Base-by-base conservation (phyloP, 2,329 filamentous ascomycete genomes). In the Diaporthe aspalathi region DNA sequence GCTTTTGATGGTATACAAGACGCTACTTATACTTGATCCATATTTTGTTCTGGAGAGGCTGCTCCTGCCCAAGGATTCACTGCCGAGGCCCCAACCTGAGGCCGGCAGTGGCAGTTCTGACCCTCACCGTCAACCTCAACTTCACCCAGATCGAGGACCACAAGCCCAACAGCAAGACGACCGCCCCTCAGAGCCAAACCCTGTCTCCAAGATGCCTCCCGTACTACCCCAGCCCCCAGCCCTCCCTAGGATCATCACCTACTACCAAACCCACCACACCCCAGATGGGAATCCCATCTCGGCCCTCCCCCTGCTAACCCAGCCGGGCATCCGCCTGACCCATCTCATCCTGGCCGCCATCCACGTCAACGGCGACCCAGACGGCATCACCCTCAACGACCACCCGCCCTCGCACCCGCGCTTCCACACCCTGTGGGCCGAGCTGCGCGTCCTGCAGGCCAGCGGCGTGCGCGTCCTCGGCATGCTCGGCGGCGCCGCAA, bases 301-400 rank as follows among this genome's bases (percentile, higher is more conserved):
- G 20, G 76, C 84, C 29, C 78, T 85, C 14, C 83, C 83, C 0
- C 78, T 85, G 32, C 76, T 85, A 57, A 80, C 78, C 4, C 74
- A 80, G 62, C 79, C 81, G 5, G 77, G 75, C 68, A 81, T 84
- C 73, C 73, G 75, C 40, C 73, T 84, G n/a, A 94, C 93, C 0
- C 93, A 95, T 81, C 82, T 95, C 63, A 93, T 94, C 73, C 81
- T 95, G 32, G 93, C 92, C 0, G 93, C 93, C 1, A 91, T 96
- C 71, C 93, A 95, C 79, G 83, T 96, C 74, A 95, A 95, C 79
- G 87, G 88, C 2, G 80, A 84, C 65, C 90, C 92, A 0, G 84
- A 86, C 24, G 86, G 88, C 71, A 86, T 94, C 73, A 93, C 91
- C 0, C 87, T 95, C 72, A 96, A 96, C 78, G 91, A 96, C 81